Evolutionary conservation across 2,329 filamentous ascomycete species (phyloP), one percentile per base, ranked within the genome.

Genomic region (Pestalotiopsis sp.): DNA sequence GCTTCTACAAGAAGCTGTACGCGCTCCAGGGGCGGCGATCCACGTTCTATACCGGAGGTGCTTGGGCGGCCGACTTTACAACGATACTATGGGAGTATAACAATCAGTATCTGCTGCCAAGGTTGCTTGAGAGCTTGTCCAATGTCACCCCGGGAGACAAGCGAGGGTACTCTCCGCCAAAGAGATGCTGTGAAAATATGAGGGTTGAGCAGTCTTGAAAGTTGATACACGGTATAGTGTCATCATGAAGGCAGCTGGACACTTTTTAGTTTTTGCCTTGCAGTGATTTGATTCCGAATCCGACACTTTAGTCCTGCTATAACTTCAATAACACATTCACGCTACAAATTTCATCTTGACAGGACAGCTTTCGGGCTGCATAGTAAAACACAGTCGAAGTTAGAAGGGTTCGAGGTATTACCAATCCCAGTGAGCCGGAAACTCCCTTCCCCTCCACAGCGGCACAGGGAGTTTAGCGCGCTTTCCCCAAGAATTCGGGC

Each of bases 21-120:
- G 75, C 72, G 0, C 72, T 83, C 25, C 81, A 84, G 72, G 81
- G 81, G 2, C 70, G 75, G 41, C 72, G 75, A 11, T 78, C 75
- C n/a, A 84, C 81, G 1, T 84, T 76, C 73, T 83, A 79, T 66
- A 82, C 82, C 0, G 81, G 80, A 0, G 80, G 72, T 3, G 75
- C 77, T 1, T 81, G 75, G 68, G 68, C 74, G 4, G 73, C 72
- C 20, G 76, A 80, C 64, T 79, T 79, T 64, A 73, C 76, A 52
- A 74, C 78, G 1, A 72, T 77, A 5, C 52, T 81, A 13, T 81
- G 79, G 79, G 73, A 74, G 25, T 79, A 75, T 68, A 79, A 77
- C 64, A 75, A 79, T 64, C 39, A 70, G 58, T 64, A 73, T 1
- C 52, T 79, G 9, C 41, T 79, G 17, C 75, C 77, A 1, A 76